Evolutionary conservation across 495 filamentous ascomycete species (phyloP).

Genomic region (Mycothermus thermophilus): DNA sequence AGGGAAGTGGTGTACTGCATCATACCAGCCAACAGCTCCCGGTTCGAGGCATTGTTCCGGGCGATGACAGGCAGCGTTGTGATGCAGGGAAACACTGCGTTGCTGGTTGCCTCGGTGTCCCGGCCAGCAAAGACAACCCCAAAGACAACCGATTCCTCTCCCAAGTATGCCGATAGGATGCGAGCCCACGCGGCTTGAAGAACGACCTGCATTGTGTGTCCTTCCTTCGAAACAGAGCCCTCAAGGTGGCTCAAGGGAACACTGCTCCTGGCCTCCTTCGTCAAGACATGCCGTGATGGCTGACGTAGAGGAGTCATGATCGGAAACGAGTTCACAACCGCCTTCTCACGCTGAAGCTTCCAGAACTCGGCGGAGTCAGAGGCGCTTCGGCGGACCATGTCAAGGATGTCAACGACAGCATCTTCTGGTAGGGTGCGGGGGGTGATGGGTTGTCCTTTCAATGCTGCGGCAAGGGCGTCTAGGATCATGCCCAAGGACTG

Average conservation of each 20-base stretch:
- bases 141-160: slow-evolving; percentile 52
- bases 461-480: too few species aligned
- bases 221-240: slow-evolving; percentile 31
- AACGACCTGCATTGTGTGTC: slow-evolving; percentile 56
- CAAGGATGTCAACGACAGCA: slow-evolving; percentile 40
- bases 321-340: slow-evolving; percentile 51
- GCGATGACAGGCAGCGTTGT: slow-evolving; percentile 55
- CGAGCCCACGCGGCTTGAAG: slow-evolving; percentile 64
- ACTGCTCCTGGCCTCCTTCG: slow-evolving; percentile 27
- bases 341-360: slow-evolving; percentile 36
- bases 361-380: slow-evolving; percentile 43
- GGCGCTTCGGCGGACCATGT: slow-evolving; percentile 20
- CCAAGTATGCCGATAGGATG: slow-evolving; percentile 56
- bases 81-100: slow-evolving; percentile 56
- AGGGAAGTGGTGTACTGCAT: slow-evolving; percentile 46
- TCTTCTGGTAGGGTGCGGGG: too few species aligned
- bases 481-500: too few species aligned
- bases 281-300: slow-evolving; percentile 21
- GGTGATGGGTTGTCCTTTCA: too few species aligned
- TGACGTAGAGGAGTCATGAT: slow-evolving; percentile 48
- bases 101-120: slow-evolving; percentile 36
- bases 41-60: slow-evolving; percentile 35
- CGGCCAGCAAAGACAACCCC: slow-evolving; percentile 64
- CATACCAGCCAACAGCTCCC: slow-evolving; percentile 40
- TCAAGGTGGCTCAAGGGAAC: slow-evolving; percentile 34